Evolutionary conservation across 2,329 filamentous ascomycete genomes (phyloP).

Genomic region (Ciborinia camelliae): DNA sequence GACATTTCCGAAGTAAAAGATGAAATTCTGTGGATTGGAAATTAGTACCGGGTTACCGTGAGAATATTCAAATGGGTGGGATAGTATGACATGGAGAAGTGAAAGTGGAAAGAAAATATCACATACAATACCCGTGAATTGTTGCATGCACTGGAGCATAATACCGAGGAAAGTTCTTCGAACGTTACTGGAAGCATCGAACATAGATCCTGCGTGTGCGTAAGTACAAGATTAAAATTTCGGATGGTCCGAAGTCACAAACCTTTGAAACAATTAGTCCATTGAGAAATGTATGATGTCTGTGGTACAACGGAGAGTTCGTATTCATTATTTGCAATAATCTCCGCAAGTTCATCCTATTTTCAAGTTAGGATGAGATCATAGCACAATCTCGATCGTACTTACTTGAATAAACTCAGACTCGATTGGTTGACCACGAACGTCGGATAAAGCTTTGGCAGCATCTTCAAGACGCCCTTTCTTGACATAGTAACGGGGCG

Average conservation of each 20-base stretch:
- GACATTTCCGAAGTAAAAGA: constrained; percentile 82
- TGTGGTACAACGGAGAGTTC: constrained; percentile 67
- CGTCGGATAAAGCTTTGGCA: constrained; percentile 56
- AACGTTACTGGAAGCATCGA: constrained; percentile 47
- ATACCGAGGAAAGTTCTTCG: constrained; percentile 69
- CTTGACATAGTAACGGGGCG: constrained; percentile 82
- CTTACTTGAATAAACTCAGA: constrained; percentile 67
- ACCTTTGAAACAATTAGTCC: constrained; percentile 69
- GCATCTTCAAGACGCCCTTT: constrained; percentile 66
- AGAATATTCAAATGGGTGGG: not conserved
- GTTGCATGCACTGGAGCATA: constrained; percentile 77
- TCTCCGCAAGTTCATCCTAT: constrained; percentile 69
- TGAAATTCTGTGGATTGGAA: constrained; percentile 59
- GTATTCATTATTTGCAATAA: constrained; percentile 85
- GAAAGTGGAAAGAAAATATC: not conserved
- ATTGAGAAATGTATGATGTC: constrained; percentile 62
- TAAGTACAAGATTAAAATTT: constrained; percentile 77
- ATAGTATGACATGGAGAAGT: not conserved
- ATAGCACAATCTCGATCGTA: not conserved
- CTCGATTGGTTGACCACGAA: constrained; percentile 70
- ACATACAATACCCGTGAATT: constrained; percentile 61
- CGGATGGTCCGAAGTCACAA: constrained; percentile 51
- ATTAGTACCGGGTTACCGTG: not conserved
- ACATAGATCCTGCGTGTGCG: constrained; percentile 30
- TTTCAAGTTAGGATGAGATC: not conserved